Base-by-base conservation (phyloP, 2,329 filamentous ascomycete genomes). In the Emericellopsis atlantica region DNA sequence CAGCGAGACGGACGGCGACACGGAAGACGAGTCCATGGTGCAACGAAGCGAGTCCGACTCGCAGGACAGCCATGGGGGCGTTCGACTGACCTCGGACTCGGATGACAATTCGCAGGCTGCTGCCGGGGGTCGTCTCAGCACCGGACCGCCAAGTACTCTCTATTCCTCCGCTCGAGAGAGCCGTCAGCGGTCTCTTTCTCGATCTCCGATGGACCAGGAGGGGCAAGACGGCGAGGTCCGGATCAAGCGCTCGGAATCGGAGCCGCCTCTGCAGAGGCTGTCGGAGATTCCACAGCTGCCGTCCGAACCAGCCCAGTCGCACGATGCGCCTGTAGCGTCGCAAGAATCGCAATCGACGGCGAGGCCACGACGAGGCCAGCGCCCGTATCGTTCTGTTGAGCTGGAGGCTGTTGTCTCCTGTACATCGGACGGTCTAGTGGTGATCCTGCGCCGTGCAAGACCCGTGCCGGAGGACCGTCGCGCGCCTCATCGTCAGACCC, bases 381-480 rank as follows among this genome's bases (percentile, higher is more conserved):
- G 21, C 36, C 36, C 53, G 1, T 54, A 64, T 6, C 60, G 60
- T 3, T 67, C 70, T 2, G 68, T 87, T 40, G 85, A 93, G 60
- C 65, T 94, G 4, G 87, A 94, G 61, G 87, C 86, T 2, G 85
- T 94, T n/a, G 80, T 94, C 5, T 93, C 87, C 1, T 94, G 87
- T 60, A 87, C 86, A 2, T 93, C 87, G 0, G 87, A 94, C 56
- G 87, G 87, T 1, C 66, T 94, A 1, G 85, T 93, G 3, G 85
- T 93, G 7, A 79, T 90, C 39, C 65, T 93, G 12, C 76, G 87
- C 42, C 76, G 74, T 47, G 86, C 86, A 21, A 74, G 83, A 22
- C 80, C 84, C 4, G 69, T 77, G 7, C 76, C 88, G 37, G 82
- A 81, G 4, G 65, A 67, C 11, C 59, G 71, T 4, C 66, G 76